Conservation (phyloP, 2,329 filamentous ascomycete genomes). For the Xylaria hypoxylon region DNA sequence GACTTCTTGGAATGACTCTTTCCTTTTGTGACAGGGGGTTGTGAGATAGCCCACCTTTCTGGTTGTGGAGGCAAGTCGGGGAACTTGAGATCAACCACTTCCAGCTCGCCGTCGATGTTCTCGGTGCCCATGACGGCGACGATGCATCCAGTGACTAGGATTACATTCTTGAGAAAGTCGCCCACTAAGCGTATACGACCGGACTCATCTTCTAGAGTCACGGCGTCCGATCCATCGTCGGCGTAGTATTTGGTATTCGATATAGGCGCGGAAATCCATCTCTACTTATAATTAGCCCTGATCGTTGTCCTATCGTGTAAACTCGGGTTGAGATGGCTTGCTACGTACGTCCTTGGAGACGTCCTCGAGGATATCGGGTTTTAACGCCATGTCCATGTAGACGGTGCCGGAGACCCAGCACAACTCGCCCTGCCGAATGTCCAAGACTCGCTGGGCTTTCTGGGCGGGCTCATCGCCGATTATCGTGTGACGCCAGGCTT, state of each 20-base stretch:
- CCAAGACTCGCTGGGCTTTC: conserved; percentile 87
- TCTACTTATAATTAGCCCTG: conserved; percentile 60
- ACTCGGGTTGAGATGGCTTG: background rate
- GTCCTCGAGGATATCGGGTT: conserved; percentile 95
- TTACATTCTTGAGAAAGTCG: conserved; percentile 70
- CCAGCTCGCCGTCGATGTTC: conserved; percentile 90
- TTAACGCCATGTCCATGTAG: conserved; percentile 96
- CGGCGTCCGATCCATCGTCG: conserved; percentile 68
- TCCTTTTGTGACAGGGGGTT: conserved; percentile 51
- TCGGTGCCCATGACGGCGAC: conserved; percentile 96
- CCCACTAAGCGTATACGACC: conserved; percentile 86
- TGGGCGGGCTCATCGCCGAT: conserved; percentile 81
- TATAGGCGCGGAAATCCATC: conserved; percentile 88
- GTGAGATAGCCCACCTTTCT: conserved; percentile 78
- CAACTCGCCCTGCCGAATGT: conserved; percentile 93
- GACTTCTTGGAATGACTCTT: conserved; percentile 51
- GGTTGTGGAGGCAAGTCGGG: conserved; percentile 88
- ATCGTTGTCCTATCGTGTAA: background rate
- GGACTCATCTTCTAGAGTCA: conserved; percentile 96
- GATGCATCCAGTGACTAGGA: conserved; percentile 92
- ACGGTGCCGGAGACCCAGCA: conserved; percentile 96
- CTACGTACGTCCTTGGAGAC: conserved; percentile 85
- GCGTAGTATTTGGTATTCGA: conserved; percentile 81
- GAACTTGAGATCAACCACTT: conserved; percentile 89
- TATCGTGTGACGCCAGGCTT: conserved; percentile 81